Base-by-base conservation (phyloP, 2,329 filamentous ascomycete genomes). In the Alternaria ethzedia region DNA sequence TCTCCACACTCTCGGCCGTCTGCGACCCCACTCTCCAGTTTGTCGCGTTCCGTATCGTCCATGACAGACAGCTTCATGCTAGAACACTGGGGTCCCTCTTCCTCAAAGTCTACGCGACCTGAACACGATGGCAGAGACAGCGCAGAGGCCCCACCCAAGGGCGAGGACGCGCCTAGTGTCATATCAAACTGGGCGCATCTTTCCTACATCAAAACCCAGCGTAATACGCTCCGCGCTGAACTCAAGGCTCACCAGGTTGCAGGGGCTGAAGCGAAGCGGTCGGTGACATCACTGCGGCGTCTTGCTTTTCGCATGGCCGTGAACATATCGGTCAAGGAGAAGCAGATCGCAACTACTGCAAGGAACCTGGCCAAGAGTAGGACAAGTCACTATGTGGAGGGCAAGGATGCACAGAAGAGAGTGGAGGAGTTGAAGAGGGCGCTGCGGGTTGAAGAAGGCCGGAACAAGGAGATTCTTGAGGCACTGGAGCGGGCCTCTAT, bases 261-360 rank as follows among this genome's bases (percentile, higher is more conserved):
- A 8, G 72, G 75, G 36, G 70, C 71, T 3, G 75, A 79, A 62
- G 74, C 77, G 7, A 77, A 76, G 61, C 74, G 76, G 13, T 79
- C 76, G 0, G 74, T 80, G 15, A 63, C 76, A 49, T 75, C 76
- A 25, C 64, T 80, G 26, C 74, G 78, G 41, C 73, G 77, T 32
- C 70, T 80, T 41, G 78, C 78, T 11, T 74, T 80, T 59, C 77
- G 78, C 50, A 77, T 80, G 69, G 78, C 76, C 13, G 75, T 80
- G 32, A 79, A 78, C 45, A 80, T 79, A 28, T 78, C 76, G 13
- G 76, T 80, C 41, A 80, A 80, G 67, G 78, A 80, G 59, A 76
- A 76, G 56, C 75, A 79, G 52, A 79, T 80, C 57, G 77, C 75
- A 21, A 74, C 69, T 13, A 75, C 73, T 11, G 75, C 78, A 17